A percentile compares a stretch with the other conserved stretches of the same genome.
Conservation (phyloP, 768 basidiomycete genomes). For the Termitomyces sp. region DNA sequence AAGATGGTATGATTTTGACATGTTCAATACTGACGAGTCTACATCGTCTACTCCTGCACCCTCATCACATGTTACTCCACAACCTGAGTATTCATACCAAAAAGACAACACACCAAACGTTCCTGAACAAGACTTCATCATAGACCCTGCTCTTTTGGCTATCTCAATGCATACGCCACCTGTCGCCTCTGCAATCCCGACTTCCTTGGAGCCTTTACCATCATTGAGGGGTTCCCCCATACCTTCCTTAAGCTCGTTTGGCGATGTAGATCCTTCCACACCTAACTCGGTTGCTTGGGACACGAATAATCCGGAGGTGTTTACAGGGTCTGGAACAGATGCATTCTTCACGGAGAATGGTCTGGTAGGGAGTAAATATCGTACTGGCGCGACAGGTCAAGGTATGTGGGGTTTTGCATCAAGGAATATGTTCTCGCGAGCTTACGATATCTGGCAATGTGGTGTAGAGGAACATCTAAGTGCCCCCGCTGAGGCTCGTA, state of each 20-base stretch:
- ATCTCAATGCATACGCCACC: constrained; percentile 16
- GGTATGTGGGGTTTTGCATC: constrained; percentile 22
- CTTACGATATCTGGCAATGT: constrained; percentile 11
- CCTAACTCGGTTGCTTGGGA: constrained; percentile 34
- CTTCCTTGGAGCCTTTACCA: constrained; percentile 4
- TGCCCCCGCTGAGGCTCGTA: not conserved
- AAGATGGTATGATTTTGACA: constrained; percentile 6
- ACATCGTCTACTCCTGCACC: not conserved
- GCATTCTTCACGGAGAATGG: not conserved
- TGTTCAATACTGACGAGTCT: not conserved
- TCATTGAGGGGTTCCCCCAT: constrained; percentile 18
- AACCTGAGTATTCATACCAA: not conserved
- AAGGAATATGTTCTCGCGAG: constrained; percentile 6
- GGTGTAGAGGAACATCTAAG: constrained; percentile 8
- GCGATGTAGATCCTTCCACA: constrained; percentile 30
- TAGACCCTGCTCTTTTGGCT: constrained; percentile 30
- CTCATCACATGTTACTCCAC: not conserved
- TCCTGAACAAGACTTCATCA: constrained; percentile 13
- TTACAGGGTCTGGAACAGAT: constrained; percentile 7
- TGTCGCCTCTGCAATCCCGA: not conserved
- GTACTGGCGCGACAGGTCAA: constrained; percentile 14
- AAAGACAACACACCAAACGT: not conserved
- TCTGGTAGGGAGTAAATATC: constrained; percentile 4
- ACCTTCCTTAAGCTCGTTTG: constrained; percentile 27
- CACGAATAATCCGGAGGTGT: constrained; percentile 26